Conservation (phyloP, 2,329 filamentous ascomycete genomes). For the Kalmusia sp. region DNA sequence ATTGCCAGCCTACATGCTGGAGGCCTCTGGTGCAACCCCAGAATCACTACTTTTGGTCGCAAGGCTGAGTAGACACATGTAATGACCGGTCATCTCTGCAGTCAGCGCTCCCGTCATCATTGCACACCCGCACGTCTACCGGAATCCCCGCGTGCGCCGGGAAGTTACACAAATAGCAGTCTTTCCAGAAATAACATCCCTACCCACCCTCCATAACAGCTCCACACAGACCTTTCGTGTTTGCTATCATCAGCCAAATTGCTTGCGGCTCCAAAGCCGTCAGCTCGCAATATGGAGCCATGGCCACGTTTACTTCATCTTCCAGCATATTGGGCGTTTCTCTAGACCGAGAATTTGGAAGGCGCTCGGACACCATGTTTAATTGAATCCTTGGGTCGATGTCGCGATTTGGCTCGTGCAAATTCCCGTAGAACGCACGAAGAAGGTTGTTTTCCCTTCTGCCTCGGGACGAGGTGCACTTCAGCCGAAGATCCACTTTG, state of each 20-base stretch:
- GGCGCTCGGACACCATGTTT: slow-evolving; percentile 6
- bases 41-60: slow-evolving; percentile 20
- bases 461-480: slow-evolving; percentile 1
- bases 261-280: slow-evolving; percentile 2
- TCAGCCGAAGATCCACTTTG: slow-evolving; percentile 3
- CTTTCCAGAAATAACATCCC: slow-evolving; percentile 7
- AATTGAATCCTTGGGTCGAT: neutral
- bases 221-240: slow-evolving; percentile 8
- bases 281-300: neutral
- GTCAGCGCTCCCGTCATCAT: slow-evolving; percentile 37
- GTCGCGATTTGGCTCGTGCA: slow-evolving; percentile 5
- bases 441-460: slow-evolving; percentile 8
- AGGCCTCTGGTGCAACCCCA: slow-evolving; percentile 5
- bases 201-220: neutral
- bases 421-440: slow-evolving; percentile 5
- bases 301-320: neutral
- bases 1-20: too few relatives aligned
- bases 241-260: slow-evolving; percentile 14
- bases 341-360: slow-evolving; percentile 19
- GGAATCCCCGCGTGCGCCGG: slow-evolving; percentile 9
- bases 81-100: slow-evolving; percentile 30
- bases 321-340: neutral
- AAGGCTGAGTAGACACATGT: slow-evolving; percentile 39
- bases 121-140: slow-evolving; percentile 5
- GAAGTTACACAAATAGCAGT: slow-evolving; percentile 12